Percentiles rank a stretch among this genome's conserved stretches.
phyloP scores from a whole-genome alignment of 2,329 filamentous ascomycete genomes.

The Penicillium sp. region DNA sequence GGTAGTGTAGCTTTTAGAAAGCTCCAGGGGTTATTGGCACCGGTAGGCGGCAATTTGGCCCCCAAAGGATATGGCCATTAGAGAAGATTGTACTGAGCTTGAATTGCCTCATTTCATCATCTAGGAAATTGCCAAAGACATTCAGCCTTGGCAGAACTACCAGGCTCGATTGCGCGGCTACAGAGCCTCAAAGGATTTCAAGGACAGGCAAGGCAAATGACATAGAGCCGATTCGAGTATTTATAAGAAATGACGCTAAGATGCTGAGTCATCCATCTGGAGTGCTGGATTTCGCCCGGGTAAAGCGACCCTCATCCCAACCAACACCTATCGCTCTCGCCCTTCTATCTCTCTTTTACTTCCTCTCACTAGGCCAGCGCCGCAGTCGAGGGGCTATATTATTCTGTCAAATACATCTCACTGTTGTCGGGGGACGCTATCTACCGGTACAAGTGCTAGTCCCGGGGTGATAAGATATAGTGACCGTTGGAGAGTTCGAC shows the following conservation, averaged over 20 bases:
- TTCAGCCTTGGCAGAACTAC: not conserved
- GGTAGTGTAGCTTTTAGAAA: not conserved
- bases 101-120: not conserved
- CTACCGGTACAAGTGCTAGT: constrained; percentile 15
- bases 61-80: not conserved
- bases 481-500: constrained; percentile 20
- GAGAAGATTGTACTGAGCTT: not conserved
- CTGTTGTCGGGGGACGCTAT: constrained; percentile 11
- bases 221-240: not conserved
- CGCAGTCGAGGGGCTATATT: not conserved
- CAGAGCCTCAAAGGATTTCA: not conserved
- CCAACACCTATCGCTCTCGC: constrained; percentile 35
- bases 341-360: constrained; percentile 8
- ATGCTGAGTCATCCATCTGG: constrained; percentile 40
- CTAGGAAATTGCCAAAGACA: not conserved
- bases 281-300: constrained; percentile 44
- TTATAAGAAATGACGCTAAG: constrained; percentile 18
- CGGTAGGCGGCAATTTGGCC: not conserved
- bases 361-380: not conserved
- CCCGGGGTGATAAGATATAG: constrained; percentile 22
- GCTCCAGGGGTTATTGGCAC: not conserved
- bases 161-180: not conserved
- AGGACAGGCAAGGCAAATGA: not conserved
- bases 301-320: constrained; percentile 42
- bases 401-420: not conserved